Conservation (phyloP, 2,329 filamentous ascomycete species). For the Chaetomiaceae sp. region DNA sequence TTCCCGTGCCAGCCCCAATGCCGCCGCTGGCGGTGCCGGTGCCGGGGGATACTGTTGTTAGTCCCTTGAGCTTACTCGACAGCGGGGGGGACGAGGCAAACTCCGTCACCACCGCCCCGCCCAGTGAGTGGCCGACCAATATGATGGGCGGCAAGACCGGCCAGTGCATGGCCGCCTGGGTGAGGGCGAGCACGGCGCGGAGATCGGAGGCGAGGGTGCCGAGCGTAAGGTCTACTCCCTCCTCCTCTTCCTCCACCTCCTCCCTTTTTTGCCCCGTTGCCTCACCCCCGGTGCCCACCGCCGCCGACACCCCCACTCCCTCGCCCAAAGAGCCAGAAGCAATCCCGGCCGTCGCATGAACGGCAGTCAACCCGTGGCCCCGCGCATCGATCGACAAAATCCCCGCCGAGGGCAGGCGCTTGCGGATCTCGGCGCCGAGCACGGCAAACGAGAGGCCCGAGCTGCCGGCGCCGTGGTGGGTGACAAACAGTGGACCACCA, state of each 20-base stretch:
- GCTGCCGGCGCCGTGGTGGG: conserved; percentile 91
- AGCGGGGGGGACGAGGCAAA: no score
- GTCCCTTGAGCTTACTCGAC: no score
- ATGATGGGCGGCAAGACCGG: conserved; percentile 66
- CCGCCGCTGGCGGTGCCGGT: not conserved
- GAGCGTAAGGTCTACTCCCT: conserved; percentile 62
- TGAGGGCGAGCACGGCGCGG: conserved; percentile 62
- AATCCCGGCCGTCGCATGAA: conserved; percentile 26
- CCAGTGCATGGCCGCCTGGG: conserved; percentile 69
- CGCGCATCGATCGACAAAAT: conserved; percentile 82
- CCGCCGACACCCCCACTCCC: no score
- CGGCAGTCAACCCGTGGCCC: conserved; percentile 73
- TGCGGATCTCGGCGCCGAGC: conserved; percentile 71
- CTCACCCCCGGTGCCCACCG: not conserved
- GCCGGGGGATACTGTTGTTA: no score
- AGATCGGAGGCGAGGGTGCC: conserved; percentile 70
- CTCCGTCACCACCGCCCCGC: conserved; percentile 85
- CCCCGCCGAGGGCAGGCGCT: conserved; percentile 72
- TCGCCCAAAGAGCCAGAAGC: no score
- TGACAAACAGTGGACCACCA: conserved; percentile 89
- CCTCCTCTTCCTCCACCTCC: conserved; percentile 19
- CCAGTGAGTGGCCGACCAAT: conserved; percentile 86
- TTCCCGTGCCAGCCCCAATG: not conserved
- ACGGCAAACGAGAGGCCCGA: conserved; percentile 89
- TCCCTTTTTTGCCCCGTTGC: conserved; percentile 30